Base-by-base conservation (phyloP, 2,329 filamentous ascomycete species). In the Setomelanomma holmii region DNA sequence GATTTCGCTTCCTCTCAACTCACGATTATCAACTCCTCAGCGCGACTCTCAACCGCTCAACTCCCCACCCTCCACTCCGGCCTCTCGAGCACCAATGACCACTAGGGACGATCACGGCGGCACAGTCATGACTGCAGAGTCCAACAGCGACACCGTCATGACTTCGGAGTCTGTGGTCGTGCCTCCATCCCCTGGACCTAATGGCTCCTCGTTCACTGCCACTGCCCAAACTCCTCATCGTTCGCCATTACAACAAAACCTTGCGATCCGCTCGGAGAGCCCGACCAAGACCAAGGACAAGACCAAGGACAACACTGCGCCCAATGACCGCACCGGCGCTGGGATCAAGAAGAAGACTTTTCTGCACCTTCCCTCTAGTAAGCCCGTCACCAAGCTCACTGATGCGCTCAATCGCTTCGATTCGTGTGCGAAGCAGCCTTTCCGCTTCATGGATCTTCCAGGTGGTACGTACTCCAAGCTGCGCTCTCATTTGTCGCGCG, bases 401-500 rank as follows among this genome's bases (percentile, higher is more conserved):
- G n/a, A n/a, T n/a, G n/a, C n/a, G n/a, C n/a, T n/a, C n/a, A n/a
- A n/a, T n/a, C n/a, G n/a, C n/a, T n/a, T n/a, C n/a, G n/a, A n/a
- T n/a, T n/a, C n/a, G n/a, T n/a, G n/a, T 20, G 11, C 44, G n/a
- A 5, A 51, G 34, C 58, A 49, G 40, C n/a, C 41, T 1, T 57
- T 55, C 6, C 48, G 55, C 1, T 58, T 68, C 40, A 45, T 66
- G 49, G 56, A 66, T 8, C 56, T 68, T 1, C 64, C 64, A 2
- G 63, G 63, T 6, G 63, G 64, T 63, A 54, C n/a, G 53, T 44
- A 11, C 6, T n/a, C n/a, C n/a, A n/a, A n/a, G n/a, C n/a, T n/a
- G n/a, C n/a, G n/a, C n/a, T n/a, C n/a, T n/a, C n/a, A n/a, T n/a
- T n/a, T n/a, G n/a, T n/a, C n/a, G n/a, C n/a, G n/a, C n/a, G n/a